Evolutionary conservation across 1,284 basidiomycete species (phyloP), one percentile per base, ranked within the genome.

Genomic region (Cryptococcus hybrid): DNA sequence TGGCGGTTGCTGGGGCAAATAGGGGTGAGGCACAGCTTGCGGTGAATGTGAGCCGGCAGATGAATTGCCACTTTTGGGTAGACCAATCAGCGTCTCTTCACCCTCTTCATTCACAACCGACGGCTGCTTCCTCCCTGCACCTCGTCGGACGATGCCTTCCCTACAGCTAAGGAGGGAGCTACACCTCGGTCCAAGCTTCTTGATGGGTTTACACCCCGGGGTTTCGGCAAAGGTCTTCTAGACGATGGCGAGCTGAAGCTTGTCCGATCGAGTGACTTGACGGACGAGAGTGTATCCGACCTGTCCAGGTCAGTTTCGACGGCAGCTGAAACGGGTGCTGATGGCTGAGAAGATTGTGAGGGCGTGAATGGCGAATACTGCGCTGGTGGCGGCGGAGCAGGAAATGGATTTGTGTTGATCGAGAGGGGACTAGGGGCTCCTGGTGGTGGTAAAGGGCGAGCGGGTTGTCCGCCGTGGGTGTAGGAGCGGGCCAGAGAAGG

Each of bases 231-330:
- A 1, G 68, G 63, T 30, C 76, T 56, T 24, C 42, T 63, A 61
- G 30, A 57, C 51, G 43, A 47, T 8, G 47, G 18, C 12, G 54
- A 54, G n/a, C 55, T 53, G 48, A 67, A 71, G 5, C 60, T 66
- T n/a, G 58, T 56, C 0, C 73, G 66, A 57, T 77, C 75, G 1
- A 77, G 61, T 0, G 75, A 77, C 52, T 69, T 73, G 37, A 78
- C 61, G 1, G 75, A 76, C 7, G 73, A 70, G 36, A 75, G 51
- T 0, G 76, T 77, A 52, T 77, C 73, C 1, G 74, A 74, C 7
- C 75, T 65, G 24, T 75, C 71, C 8, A 75, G 56, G 1, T 59
- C 57, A 3, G 68, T 56, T 52, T 66, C 52, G 6, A 61, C 55
- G 7, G 64, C 56, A 8, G 49, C 36, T n/a, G 55, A 37, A 3